Evolutionary conservation across 305 asterid genomes (phyloP).

Genomic region (Rubia peregrina): DNA sequence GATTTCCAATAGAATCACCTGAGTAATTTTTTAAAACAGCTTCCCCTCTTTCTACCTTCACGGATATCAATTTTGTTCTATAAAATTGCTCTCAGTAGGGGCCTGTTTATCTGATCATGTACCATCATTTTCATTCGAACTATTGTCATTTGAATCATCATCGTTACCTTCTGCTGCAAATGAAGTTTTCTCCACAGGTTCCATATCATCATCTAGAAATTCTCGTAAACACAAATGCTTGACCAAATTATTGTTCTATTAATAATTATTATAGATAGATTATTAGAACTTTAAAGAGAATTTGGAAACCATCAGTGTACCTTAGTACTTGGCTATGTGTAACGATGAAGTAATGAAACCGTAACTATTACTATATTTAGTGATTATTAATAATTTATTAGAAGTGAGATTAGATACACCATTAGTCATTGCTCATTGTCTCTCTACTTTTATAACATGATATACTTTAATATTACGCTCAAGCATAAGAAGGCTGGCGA

Average conservation of each 20-base stretch:
- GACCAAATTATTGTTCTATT: too few species aligned
- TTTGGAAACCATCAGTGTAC: neutral
- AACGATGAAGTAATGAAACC: neutral
- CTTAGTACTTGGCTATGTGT: neutral
- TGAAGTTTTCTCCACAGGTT: slow-evolving; percentile 35
- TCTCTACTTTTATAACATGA: neutral
- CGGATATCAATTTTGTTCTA: slow-evolving; percentile 51
- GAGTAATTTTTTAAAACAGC: slow-evolving; percentile 66
- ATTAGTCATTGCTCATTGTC: neutral
- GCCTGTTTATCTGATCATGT: slow-evolving; percentile 30
- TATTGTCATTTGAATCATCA: slow-evolving; percentile 33
- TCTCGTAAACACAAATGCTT: slow-evolving; percentile 12
- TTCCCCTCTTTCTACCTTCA: slow-evolving; percentile 90
- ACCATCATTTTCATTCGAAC: slow-evolving; percentile 54
- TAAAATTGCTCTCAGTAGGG: slow-evolving; percentile 24
- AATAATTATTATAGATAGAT: too few species aligned
- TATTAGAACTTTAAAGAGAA: neutral
- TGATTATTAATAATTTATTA: neutral
- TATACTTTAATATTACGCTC: neutral
- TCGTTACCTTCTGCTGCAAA: slow-evolving; percentile 33
- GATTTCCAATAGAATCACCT: slow-evolving; percentile 21
- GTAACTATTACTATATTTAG: neutral
- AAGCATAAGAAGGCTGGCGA: neutral
- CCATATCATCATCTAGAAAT: slow-evolving; percentile 23
- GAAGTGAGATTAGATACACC: neutral